Conservation (phyloP, 2,329 filamentous ascomycete species). For the Aureobasidium musti region DNA sequence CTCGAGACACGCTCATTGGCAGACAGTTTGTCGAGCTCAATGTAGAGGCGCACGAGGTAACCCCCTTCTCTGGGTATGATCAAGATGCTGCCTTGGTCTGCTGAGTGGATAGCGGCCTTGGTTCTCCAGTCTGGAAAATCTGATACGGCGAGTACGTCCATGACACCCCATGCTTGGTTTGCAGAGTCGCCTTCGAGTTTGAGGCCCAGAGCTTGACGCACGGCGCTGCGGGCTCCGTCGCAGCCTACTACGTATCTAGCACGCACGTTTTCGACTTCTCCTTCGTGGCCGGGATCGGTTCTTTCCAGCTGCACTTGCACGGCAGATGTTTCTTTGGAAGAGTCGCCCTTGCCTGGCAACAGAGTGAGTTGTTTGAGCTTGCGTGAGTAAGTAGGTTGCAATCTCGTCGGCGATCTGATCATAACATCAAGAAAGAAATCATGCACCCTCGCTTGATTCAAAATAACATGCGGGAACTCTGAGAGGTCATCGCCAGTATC, state of each 20-base stretch:
- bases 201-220: constrained; percentile 34
- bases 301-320: constrained; percentile 25
- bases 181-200: constrained; percentile 37
- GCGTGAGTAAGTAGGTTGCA: constrained; percentile 55
- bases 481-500: constrained; percentile 40
- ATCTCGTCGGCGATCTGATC: constrained; percentile 20
- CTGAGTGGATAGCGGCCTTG: constrained; percentile 73
- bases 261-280: constrained; percentile 31
- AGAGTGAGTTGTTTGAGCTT: constrained; percentile 60
- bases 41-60: constrained; percentile 41
- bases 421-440: constrained; percentile 45
- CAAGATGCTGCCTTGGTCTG: constrained; percentile 66
- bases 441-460: constrained; percentile 72
- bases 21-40: constrained; percentile 50
- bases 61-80: constrained; percentile 63
- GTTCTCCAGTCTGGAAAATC: constrained; percentile 68
- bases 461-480: constrained; percentile 66
- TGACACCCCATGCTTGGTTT: constrained; percentile 38
- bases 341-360: constrained; percentile 48
- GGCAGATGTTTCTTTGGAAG: constrained; percentile 31
- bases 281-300: constrained; percentile 48
- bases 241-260: constrained; percentile 37
- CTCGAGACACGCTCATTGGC: constrained; percentile 16
- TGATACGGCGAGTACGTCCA: constrained; percentile 38
- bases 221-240: constrained; percentile 34